These are phyloP conservation scores for Pseudocercospora eumusae DNA, from an alignment of 2,329 filamentous ascomycete species.

Conservation along the genomic window DNA sequence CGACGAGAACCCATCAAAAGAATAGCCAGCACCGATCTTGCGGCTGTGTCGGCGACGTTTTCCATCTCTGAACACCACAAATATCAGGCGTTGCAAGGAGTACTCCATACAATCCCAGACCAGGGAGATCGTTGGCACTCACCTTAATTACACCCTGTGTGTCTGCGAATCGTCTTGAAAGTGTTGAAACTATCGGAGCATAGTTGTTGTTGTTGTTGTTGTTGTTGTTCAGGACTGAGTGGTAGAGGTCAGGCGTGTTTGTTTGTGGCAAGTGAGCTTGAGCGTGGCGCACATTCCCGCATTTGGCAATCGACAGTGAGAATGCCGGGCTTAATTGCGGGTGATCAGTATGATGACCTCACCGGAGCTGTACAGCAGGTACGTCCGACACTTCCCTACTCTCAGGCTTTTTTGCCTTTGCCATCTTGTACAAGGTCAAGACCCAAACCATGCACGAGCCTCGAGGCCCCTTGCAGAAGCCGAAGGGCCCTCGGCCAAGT, in stretches of 20 bases:
- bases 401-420: neutral
- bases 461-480: neutral
- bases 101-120: neutral
- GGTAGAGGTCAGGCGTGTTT: neutral
- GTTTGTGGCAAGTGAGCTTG: constrained; percentile 13
- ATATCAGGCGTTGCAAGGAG: neutral
- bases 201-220: too few species aligned
- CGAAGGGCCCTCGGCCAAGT: neutral
- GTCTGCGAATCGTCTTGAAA: neutral
- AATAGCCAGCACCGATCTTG: neutral
- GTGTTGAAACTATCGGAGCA: neutral
- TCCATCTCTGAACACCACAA: neutral
- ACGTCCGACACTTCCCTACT: constrained; percentile 23
- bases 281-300: constrained; percentile 4
- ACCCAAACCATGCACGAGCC: neutral
- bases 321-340: constrained; percentile 42
- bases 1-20: neutral
- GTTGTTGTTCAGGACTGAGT: neutral
- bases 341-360: constrained; percentile 51
- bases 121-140: neutral
- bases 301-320: constrained; percentile 15
- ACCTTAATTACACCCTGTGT: neutral
- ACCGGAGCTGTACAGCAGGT: constrained; percentile 54
- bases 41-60: neutral
- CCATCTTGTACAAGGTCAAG: neutral